Base-by-base conservation (phyloP, 305 asterid species). In the Fraxinus floribunda region DNA sequence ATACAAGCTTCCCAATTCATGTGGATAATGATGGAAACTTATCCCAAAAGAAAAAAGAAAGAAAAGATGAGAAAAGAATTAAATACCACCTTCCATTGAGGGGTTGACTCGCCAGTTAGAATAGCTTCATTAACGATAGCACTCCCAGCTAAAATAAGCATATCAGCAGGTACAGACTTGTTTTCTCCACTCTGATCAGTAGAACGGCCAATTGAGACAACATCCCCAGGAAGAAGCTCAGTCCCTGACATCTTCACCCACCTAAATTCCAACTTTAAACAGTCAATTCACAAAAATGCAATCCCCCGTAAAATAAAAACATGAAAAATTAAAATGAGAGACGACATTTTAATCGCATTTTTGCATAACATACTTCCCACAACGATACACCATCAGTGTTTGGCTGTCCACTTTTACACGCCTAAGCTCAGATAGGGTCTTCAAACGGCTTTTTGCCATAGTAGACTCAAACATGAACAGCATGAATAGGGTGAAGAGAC, bases 401-500 rank as follows among this genome's bases (percentile, higher is more conserved):
- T 94, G 98, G 87, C 86, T 94, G 83, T 94, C 99, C 87, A 96
- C 98, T 86, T 90, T 92, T 77, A 96, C 99, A 71, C 99, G 98
- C 82, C 99, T 92, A 78, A 94, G 98, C 90, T 96, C 99, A 44
- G 94, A 80, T 44, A 96, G 88, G 84, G 99, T 96, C 91, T 93
- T 94, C 87, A 96, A 83, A 60, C 98, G 99, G 87, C 97, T 93
- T 85, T 96, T 94, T 1, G 98, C 98, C 99, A 96, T 96, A 71
- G 99, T 96, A 57, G 99, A 96, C 91, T 96, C 99, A 82, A 94
- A 96, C 98, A 94, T 92, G 83, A 95, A 94, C 90, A 95, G 90
- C 99, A 95, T 95, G 89, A 95, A 94, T 66, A 95, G 87, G 55
- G 99, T 94, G 90, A 95, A 95, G 82, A 95, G 82, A 84, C 98